Base-by-base conservation (phyloP, 2,329 filamentous ascomycete genomes). In the Epichloe gansuensis region DNA sequence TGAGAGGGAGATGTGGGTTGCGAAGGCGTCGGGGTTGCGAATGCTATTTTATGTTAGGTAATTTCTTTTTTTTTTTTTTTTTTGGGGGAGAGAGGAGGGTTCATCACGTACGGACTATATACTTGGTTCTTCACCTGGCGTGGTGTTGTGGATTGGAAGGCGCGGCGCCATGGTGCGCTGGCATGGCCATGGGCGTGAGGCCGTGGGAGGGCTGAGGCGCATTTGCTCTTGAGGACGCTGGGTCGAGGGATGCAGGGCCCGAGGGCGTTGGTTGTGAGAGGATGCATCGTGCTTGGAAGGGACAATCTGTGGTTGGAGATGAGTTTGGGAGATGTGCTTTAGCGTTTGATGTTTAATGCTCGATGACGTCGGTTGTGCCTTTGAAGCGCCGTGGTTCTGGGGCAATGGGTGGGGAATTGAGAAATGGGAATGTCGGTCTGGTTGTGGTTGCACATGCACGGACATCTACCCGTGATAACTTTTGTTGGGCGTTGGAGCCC, bases 1-100 rank as follows among this genome's bases (percentile, higher is more conserved):
- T 3, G 76, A 78, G 50, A 80, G 68, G n/a, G 75, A 69, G 53
- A 79, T 71, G 65, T 80, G 76, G 17, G 74, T 77, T 61, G 74
- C 65, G 63, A 83, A 75, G 56, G 78, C 73, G 59, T 76, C 71
- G 46, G 73, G 69, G 48, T 72, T 73, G 56, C 78, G 78, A 59
- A 82, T 73, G 39, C 80, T 82, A 15, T 3, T 25, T 38, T 6
- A 15, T 15, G 34, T 23, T 21, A n/a, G 9, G 31, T 17, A 34
- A 25, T 13, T 8, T 31, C 2, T 31, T 9, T 11, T 28, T 13
- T 1, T n/a, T 3, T 15, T 43, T 43, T 4, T 8, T 43, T 43
- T 25, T 9, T 0, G 2, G 17, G 17, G 17, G 17, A 2, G 2
- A 21, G 17, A 21, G 17, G 17, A 21, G 17, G 17, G 17, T 21